phyloP scores from a whole-genome alignment of 306 rosid genomes.

The Lathyrus sativus region DNA sequence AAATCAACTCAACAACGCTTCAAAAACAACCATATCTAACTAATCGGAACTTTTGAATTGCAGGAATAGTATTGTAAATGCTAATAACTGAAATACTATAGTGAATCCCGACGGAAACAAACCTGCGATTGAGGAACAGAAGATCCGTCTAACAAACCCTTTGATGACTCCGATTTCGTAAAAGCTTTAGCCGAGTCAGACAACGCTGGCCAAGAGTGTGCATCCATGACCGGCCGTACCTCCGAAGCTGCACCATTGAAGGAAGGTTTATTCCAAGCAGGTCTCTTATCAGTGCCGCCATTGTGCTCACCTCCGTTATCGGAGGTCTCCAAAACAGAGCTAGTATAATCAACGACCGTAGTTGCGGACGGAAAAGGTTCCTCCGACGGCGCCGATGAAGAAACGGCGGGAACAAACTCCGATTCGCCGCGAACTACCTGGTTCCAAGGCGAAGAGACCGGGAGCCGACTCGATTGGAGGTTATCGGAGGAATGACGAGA shows the following conservation, averaged over 20 bases:
- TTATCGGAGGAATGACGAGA: slow-evolving; percentile 47
- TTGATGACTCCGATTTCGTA: slow-evolving; percentile 50
- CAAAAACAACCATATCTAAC: slow-evolving; percentile 2
- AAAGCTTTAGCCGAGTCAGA: slow-evolving; percentile 62
- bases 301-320: slow-evolving; percentile 41
- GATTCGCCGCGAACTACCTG: slow-evolving; percentile 64
- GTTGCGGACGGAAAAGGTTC: slow-evolving; percentile 38
- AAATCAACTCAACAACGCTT: slow-evolving; percentile 17
- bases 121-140: slow-evolving; percentile 62
- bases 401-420: slow-evolving; percentile 46
- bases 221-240: slow-evolving; percentile 68
- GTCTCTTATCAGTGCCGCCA: slow-evolving; percentile 58
- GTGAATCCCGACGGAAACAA: slow-evolving; percentile 37
- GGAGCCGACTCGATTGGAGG: slow-evolving; percentile 49
- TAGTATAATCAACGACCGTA: slow-evolving; percentile 39
- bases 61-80: not conserved
- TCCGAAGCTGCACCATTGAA: slow-evolving; percentile 55
- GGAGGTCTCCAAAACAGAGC: slow-evolving; percentile 44
- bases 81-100: not conserved
- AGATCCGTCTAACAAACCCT: slow-evolving; percentile 59
- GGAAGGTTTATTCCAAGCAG: slow-evolving; percentile 74
- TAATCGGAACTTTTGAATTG: not conserved
- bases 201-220: slow-evolving; percentile 70
- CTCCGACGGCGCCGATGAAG: slow-evolving; percentile 47
- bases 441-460: slow-evolving; percentile 54